Base-by-base conservation (phyloP, 2,329 filamentous ascomycete species). In the Stachybotrys chlorohalonatus region DNA sequence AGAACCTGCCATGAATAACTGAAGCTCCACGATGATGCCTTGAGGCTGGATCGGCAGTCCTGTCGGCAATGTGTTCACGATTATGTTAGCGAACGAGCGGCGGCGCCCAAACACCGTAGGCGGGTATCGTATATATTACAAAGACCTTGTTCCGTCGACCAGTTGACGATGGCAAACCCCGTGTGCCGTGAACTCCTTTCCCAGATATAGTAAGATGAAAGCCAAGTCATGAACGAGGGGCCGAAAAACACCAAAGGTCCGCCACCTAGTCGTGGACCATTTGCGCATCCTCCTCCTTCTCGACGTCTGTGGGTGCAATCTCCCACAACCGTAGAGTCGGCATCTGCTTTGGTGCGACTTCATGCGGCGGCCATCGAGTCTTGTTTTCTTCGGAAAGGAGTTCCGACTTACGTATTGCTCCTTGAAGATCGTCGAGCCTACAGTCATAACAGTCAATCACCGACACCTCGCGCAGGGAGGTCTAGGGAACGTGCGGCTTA, bases 211-310 rank as follows among this genome's bases (percentile, higher is more conserved):
- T 42, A 9, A 9, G 36, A 13, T 42, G 36, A 42, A 9, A 3
- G 2, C 8, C 13, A 13, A 9, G 5, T 13, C 13, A 42, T 13
- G 36, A 13, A 9, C 13, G 36, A 42, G 36, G 8, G 36, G 36
- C 36, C 2, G 36, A 13, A 42, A 56, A 31, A n/a, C 53, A 31
- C 49, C 52, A 56, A 57, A 59, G 49, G 47, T 57, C 56, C 49
- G 59, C 53, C 55, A 53, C 56, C 70, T 74, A 74, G 61, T 72
- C 72, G 61, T 71, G 64, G 36, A 63, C 59, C 72, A 75, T 73
- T 55, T 67, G 65, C 5, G 66, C 60, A 49, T 66, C 66, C 55
- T 74, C 68, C 55, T 74, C 72, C 49, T 60, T 64, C 32, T 63
- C 58, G 17, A 69, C 63, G 36, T 72, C 70, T 5, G 51, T 56